phyloP scores from a whole-genome alignment of 1,139 yeast species.

The Saccharomyces hybrid region DNA sequence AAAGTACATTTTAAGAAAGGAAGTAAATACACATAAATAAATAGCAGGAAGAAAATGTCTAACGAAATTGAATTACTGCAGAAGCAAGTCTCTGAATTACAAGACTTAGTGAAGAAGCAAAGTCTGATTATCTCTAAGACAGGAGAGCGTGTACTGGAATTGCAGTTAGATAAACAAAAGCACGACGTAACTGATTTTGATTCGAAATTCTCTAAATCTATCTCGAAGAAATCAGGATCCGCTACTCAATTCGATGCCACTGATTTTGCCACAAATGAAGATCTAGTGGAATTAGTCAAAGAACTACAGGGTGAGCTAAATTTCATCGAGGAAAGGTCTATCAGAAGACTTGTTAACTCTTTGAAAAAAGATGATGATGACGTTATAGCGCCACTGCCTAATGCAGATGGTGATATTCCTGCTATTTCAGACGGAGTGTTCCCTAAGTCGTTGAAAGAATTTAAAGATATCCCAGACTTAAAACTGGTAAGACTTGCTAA shows the following conservation, averaged over 20 bases:
- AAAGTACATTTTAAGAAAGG: background rate
- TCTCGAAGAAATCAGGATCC: constrained; percentile 2
- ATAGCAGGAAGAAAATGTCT: constrained; percentile 11
- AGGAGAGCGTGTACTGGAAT: constrained; percentile 64
- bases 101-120: constrained; percentile 44
- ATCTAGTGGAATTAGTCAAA: constrained; percentile 74
- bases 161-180: constrained; percentile 50
- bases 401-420: constrained; percentile 69
- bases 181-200: constrained; percentile 27
- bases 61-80: constrained; percentile 34
- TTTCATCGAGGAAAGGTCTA: constrained; percentile 55
- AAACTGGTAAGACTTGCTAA: constrained; percentile 49
- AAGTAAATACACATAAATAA: background rate
- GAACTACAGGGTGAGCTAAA: constrained; percentile 87
- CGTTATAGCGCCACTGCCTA: constrained; percentile 48
- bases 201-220: constrained; percentile 5
- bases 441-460: constrained; percentile 55
- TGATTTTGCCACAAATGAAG: constrained; percentile 72
- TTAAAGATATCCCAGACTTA: constrained; percentile 40
- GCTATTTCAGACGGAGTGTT: constrained; percentile 36
- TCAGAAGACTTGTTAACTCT: constrained; percentile 50
- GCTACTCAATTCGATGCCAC: constrained; percentile 38
- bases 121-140: constrained; percentile 47
- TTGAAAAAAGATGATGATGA: constrained; percentile 37
- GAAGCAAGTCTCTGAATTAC: constrained; percentile 41